Conservation (phyloP, 129 eudicot species). For the Smallanthus sonchifolius region DNA sequence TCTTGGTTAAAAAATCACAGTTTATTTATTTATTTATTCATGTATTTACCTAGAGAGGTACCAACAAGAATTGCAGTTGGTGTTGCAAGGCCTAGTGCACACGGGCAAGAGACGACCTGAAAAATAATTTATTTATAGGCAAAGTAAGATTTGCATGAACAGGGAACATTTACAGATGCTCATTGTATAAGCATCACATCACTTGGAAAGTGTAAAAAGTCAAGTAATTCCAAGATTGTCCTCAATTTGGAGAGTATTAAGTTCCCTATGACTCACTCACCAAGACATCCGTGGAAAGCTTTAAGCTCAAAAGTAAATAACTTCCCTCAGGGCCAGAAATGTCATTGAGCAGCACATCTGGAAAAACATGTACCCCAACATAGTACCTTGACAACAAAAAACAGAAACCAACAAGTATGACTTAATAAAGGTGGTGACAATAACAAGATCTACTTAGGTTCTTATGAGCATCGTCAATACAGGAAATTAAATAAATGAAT, state of each 20-base stretch:
- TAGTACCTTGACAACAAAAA: slow-evolving; percentile 52
- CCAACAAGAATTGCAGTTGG: slow-evolving; percentile 98
- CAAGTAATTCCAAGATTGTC: neutral
- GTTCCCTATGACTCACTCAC: slow-evolving; percentile 54
- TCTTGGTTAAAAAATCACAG: neutral
- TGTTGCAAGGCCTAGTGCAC: slow-evolving; percentile 99
- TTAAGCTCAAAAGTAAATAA: slow-evolving; percentile 80
- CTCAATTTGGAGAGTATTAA: neutral
- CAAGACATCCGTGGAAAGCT: slow-evolving; percentile 91
- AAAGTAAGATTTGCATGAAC: neutral
- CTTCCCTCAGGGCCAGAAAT: slow-evolving; percentile 93
- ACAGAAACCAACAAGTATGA: slow-evolving; percentile 19
- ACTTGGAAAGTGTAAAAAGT: neutral
- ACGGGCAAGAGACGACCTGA: slow-evolving; percentile 98
- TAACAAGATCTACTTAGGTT: neutral
- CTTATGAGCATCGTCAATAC: neutral
- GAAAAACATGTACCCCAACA: slow-evolving; percentile 67
- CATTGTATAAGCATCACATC: neutral
- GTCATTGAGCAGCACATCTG: slow-evolving; percentile 92
- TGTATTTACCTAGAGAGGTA: slow-evolving; percentile 73
- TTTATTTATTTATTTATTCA: neutral
- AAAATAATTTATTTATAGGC: slow-evolving; percentile 1
- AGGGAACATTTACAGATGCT: neutral
- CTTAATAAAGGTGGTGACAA: neutral
- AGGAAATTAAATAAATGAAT: slow-evolving; percentile 6